These are phyloP conservation scores for Plasmodium gallinaceum DNA, from an alignment of 169 alveolate species.

Conservation along the genomic window DNA sequence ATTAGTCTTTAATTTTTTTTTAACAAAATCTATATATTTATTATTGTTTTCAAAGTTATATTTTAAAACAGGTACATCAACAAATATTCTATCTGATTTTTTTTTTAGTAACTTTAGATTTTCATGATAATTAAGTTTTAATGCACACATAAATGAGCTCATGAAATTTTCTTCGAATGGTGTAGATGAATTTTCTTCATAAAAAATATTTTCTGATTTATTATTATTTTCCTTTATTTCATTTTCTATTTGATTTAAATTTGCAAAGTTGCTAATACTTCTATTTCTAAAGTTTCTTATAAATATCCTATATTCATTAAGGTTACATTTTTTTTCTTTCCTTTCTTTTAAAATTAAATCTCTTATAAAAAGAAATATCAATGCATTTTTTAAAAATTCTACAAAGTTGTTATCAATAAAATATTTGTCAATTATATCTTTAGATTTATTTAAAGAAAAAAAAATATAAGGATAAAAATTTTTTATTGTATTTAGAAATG, in stretches of 20 bases:
- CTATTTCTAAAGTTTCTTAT: neutral
- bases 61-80: neutral
- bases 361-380: neutral
- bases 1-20: neutral
- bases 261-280: neutral
- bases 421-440: neutral
- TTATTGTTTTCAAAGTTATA: neutral
- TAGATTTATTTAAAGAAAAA: constrained; percentile 9
- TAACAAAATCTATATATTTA: neutral
- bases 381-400: neutral
- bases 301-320: neutral
- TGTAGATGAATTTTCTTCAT: neutral
- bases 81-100: neutral
- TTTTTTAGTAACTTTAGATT: neutral
- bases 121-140: constrained; percentile 7
- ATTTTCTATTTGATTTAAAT: neutral
- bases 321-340: neutral
- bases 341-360: constrained; percentile 1
- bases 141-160: neutral
- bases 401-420: neutral
- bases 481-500: neutral
- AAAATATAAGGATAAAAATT: neutral
- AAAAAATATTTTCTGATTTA: neutral
- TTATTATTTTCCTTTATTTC: neutral
- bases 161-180: neutral